Evolutionary conservation across 169 alveolate species (phyloP), one percentile per base, ranked within the genome.

Genomic region (Eimeria tenella): DNA sequence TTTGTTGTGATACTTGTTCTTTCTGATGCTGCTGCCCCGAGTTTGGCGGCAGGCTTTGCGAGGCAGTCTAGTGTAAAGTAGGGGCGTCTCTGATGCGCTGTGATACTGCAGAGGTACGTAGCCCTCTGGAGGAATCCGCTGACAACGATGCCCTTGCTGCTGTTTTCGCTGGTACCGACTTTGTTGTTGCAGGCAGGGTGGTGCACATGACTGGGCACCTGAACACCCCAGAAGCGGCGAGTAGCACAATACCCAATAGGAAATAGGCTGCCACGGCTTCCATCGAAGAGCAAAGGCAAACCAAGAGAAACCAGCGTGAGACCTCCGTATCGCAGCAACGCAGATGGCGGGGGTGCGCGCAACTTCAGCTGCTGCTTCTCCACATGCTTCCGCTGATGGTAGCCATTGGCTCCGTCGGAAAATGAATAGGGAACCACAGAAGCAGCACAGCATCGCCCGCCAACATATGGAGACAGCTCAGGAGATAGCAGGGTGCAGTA

Each of bases 91-190:
- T 89, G 55, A 9, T 62, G 86, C 25, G 70, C 63, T 9, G 94
- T 49, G 70, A 89, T 89, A 55, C 87, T 49, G 79, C 94, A 89
- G 42, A 89, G 73, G 53, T 89, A 89, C 49, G 94, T 71, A n/a
- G 81, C 94, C 52, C 94, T 50, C 62, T n/a, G 71, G 17, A 56
- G 93, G 60, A 1, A 5, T 50, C 65, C 50, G 84, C 65, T 11
- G 58, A 9, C 19, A 7, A 49, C 53, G 23, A 63, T 79, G 71
- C 65, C 56, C 73, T 4, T 82, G 77, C 65, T 50, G 68, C 58
- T 21, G 77, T 56, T 56, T 15, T n/a, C 19, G 55, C 50, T 49
- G 68, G 50, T 63, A 65, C 93, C 63, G 55, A 52, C 63, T 79
- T 60, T 86, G 68, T 49, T 86, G 82, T 68, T 63, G 93, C 93